Evolutionary conservation across 148 eudicot species (phyloP).

Genomic region (Selenicereus undatus): DNA sequence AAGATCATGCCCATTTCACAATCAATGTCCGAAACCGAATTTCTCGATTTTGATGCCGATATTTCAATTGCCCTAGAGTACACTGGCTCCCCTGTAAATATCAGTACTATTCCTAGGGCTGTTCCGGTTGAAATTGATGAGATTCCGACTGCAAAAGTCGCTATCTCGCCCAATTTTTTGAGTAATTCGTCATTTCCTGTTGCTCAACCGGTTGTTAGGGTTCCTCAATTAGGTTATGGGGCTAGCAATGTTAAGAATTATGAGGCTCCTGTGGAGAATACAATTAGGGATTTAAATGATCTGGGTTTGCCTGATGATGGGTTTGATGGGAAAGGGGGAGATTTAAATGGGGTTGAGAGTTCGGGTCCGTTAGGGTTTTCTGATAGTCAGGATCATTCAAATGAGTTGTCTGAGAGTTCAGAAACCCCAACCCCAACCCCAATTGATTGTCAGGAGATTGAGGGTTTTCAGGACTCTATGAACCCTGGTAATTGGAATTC

Average conservation of each 20-base stretch:
- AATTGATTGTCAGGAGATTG: constrained; percentile 27
- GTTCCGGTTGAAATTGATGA: constrained; percentile 51
- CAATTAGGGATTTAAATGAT: neutral
- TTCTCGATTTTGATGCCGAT: constrained; percentile 46
- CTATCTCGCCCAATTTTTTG: constrained; percentile 30
- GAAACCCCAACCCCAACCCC: constrained; percentile 39
- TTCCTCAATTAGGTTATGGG: constrained; percentile 5
- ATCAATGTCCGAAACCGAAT: constrained; percentile 34
- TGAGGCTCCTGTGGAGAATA: neutral
- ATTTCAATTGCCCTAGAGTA: constrained; percentile 78
- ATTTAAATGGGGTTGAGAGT: constrained; percentile 31
- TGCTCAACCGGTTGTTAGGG: constrained; percentile 50
- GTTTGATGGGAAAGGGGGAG: constrained; percentile 16
- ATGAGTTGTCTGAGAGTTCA: constrained; percentile 55
- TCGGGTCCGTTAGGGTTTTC: constrained; percentile 69
- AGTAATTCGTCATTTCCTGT: constrained; percentile 50
- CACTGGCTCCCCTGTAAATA: constrained; percentile 58
- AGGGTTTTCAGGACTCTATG: constrained; percentile 19
- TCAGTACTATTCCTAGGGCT: constrained; percentile 39
- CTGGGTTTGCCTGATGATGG: constrained; percentile 3
- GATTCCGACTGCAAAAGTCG: constrained; percentile 55
- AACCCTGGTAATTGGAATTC: constrained; percentile 12
- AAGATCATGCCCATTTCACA: constrained; percentile 34
- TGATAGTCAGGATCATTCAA: constrained; percentile 50
- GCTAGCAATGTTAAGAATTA: neutral